Base-by-base conservation (phyloP, 1,139 yeast species). In the Pichia sp. region DNA sequence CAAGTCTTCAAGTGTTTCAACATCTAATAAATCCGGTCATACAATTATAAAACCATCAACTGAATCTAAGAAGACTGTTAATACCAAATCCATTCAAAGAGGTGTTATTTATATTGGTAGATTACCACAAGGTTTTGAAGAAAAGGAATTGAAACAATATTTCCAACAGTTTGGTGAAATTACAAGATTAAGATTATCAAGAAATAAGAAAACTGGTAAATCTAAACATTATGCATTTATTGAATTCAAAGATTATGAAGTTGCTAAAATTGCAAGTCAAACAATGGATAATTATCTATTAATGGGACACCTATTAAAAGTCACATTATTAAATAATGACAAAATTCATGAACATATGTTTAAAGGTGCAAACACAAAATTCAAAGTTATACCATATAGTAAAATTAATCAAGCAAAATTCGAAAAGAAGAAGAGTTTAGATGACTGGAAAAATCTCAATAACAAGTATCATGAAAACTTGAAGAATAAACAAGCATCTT, bases 261-360 rank as follows among this genome's bases (percentile, higher is more conserved):
- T 86, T 51, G 97, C 97, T 45, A 76, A 80, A 57, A 74, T 89
- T 52, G 98, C 96, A 2, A 85, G 85, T 53, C 97, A 92, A 59
- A 82, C 97, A 45, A 92, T 92, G 98, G 83, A 92, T 69, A 92
- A 92, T 68, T 92, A 92, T 63, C 75, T 92, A 56, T 68, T 92
- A 49, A 83, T 86, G 69, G 95, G 95, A 13, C 97, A 90, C 66
- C 77, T 90, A 56, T 75, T 79, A 64, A 83, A 78, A 72, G 94
- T 79, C 60, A 76, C 73, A 62, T 71, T 72, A 55, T 74, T 75
- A 68, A 74, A 67, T 54, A 67, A 61, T 51, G 76, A 68, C 35
- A 75, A 64, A 59, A 68, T 71, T 32, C 76, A 73, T 46, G 74
- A 77, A 48, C 72, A 71, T 52, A 68, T 76, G 39, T 69, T 68